Evolutionary conservation across 2,329 filamentous ascomycete species (phyloP), one percentile per base, ranked within the genome.

Genomic region (Aspergillus transmontanensis): DNA sequence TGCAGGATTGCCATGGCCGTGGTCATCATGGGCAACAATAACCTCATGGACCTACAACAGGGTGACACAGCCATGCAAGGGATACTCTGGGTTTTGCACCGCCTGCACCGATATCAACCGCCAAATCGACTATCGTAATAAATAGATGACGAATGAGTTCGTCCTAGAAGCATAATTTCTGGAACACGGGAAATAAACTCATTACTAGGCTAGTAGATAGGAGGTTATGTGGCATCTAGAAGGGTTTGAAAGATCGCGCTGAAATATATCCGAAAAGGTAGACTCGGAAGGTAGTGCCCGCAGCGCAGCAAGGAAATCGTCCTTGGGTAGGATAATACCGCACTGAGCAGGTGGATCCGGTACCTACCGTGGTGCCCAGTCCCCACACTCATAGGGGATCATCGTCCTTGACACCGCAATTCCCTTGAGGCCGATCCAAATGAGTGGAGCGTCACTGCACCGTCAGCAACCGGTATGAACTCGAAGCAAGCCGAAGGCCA

Each of bases 11-110:
- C 58, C 59, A 51, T 60, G 60, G 60, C 53, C 62, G 50, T 59
- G 60, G 58, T 50, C 61, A 60, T 64, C 59, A 55, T 64, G 55
- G 50, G 39, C 59, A 45, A 54, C 57, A 61, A 67, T 64, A 68
- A 64, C 66, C 65, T 67, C 65, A 67, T 68, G 61, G 63, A 58
- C 57, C n/a, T 19, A 28, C 39, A 7, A 32, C 28, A 61, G 57
- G 59, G 65, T 69, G 64, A 68, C 66, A 68, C 66, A 61, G 50
- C 53, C 58, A 68, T 65, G 68, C 66, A 70, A 70, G 68, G 68
- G 68, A 67, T 69, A 60, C 39, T 32, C 23, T 51, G 54, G 16
- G 16, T 28, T 39, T 55, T 41, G 58, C 56, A 57, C 41, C 43
- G 58, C 53, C 58, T 48, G 54, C 39, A 32, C 51, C 51, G 34